Evolutionary conservation across 345 rosid species (phyloP).

Genomic region (Syzygium oleosum): DNA sequence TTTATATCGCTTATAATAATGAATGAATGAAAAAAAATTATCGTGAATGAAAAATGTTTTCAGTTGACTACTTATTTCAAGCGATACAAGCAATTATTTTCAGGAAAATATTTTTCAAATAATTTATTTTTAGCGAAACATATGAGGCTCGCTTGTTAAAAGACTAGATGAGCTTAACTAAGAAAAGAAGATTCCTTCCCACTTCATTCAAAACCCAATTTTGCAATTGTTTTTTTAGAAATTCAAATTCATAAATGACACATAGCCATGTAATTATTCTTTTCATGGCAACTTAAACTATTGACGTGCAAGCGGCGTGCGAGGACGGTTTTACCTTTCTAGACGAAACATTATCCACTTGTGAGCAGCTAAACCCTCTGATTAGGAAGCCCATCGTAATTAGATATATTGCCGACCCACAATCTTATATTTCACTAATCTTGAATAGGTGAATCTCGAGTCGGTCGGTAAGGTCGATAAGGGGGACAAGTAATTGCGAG

Average conservation of each 20-base stretch:
- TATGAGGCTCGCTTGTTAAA: neutral
- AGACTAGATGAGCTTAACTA: neutral
- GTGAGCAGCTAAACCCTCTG: no score
- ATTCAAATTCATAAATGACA: no score
- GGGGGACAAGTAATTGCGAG: neutral
- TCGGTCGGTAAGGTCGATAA: neutral
- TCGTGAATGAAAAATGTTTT: neutral
- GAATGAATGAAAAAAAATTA: neutral
- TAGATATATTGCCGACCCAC: neutral
- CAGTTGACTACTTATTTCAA: no score
- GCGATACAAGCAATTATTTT: neutral
- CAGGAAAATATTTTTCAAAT: neutral
- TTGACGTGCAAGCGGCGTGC: neutral
- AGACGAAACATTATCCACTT: neutral
- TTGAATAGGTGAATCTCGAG: neutral
- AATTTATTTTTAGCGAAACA: neutral
- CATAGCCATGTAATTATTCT: no score
- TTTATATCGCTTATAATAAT: neutral
- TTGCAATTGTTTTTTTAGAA: no score
- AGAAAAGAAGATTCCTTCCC: no score
- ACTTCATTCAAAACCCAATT: no score
- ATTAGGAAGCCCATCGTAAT: no score
- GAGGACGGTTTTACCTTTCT: neutral
- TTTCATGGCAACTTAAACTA: neutral
- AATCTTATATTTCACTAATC: neutral